Conservation (phyloP, 164 flowering plant genomes). For the Stephania cephalantha region DNA sequence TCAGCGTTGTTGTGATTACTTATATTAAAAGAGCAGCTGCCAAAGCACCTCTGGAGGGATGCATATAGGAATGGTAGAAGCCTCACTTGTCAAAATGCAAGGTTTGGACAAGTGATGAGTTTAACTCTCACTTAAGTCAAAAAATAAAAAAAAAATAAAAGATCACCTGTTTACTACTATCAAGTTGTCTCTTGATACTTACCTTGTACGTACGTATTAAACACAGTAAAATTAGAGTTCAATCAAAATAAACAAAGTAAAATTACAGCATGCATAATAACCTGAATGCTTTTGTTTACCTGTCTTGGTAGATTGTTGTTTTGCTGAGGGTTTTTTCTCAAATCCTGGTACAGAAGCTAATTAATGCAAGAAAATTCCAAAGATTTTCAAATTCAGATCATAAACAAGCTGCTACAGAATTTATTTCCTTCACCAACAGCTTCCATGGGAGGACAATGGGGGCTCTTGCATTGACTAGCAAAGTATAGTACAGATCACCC, state of each 20-base stretch:
- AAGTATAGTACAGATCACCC: slow-evolving; percentile 73
- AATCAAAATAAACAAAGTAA: neutral
- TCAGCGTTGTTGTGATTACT: no score
- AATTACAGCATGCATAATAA: neutral
- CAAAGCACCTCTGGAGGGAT: no score
- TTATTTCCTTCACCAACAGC: slow-evolving; percentile 65
- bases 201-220: neutral
- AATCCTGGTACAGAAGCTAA: slow-evolving; percentile 97
- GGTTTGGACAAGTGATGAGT: no score
- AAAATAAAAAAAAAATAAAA: no score
- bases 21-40: no score
- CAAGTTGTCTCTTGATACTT: neutral
- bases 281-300: neutral
- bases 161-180: neutral
- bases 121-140: no score
- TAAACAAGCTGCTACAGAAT: slow-evolving; percentile 53
- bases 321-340: slow-evolving; percentile 87
- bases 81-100: no score
- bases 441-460: slow-evolving; percentile 99
- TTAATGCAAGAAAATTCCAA: slow-evolving; percentile 81
- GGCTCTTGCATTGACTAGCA: slow-evolving; percentile 91
- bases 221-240: neutral
- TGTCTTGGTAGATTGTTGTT: slow-evolving; percentile 52
- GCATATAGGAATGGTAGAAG: no score
- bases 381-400: slow-evolving; percentile 42